Percentiles rank a stretch among this genome's conserved stretches.
These are phyloP conservation scores for Aspergillus persii DNA, from an alignment of 2,329 filamentous ascomycete species.

Conservation along the genomic window DNA sequence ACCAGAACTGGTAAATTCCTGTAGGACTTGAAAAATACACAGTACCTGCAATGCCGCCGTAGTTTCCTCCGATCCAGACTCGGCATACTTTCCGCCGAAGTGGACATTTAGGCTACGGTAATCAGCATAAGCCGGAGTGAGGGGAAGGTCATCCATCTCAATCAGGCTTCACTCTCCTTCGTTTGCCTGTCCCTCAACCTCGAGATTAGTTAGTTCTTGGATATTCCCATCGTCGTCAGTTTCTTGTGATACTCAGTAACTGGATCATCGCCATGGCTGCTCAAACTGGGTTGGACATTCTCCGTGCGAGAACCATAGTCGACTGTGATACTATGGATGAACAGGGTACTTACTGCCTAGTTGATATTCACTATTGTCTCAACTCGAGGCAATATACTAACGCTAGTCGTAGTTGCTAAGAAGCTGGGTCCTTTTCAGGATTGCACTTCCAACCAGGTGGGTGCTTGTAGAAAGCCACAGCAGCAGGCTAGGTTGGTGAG, in stretches of 20 bases:
- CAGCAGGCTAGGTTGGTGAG: neutral
- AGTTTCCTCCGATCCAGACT: neutral
- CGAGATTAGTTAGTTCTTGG: neutral
- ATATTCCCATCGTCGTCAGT: neutral
- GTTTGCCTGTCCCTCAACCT: neutral
- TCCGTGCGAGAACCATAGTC: slow-evolving; percentile 46
- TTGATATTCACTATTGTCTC: neutral
- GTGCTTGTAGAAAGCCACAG: neutral
- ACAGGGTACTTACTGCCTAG: slow-evolving; percentile 40
- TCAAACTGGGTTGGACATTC: slow-evolving; percentile 38
- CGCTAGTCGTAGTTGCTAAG: slow-evolving; percentile 39
- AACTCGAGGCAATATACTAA: neutral
- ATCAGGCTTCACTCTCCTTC: no score
- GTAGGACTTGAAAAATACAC: no score
- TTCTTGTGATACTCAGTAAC: neutral
- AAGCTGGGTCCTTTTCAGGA: slow-evolving; percentile 51
- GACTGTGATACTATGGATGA: slow-evolving; percentile 55
- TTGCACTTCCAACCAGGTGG: slow-evolving; percentile 56
- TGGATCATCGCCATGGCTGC: slow-evolving; percentile 18
- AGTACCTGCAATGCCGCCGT: no score
- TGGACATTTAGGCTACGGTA: neutral
- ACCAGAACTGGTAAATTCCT: neutral
- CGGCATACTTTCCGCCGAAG: neutral
- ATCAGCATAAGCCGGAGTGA: neutral
- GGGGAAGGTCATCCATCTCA: neutral